Evolutionary conservation across 768 basidiomycete genomes (phyloP), one percentile per base, ranked within the genome.

Genomic region (Leucosporidium creatinivorum): DNA sequence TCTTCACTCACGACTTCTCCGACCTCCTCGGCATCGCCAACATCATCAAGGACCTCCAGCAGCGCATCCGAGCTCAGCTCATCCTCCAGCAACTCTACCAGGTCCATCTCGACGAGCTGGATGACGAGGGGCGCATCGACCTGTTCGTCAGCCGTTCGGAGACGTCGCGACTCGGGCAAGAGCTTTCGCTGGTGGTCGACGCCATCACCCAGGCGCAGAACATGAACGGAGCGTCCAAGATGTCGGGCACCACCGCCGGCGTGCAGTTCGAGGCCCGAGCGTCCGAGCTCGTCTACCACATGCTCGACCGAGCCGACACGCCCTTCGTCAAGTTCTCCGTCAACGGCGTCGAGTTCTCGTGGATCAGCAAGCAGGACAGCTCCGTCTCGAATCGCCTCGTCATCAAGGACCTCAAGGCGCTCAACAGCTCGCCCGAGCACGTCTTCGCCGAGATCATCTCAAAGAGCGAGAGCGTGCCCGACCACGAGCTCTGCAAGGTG

Each of bases 1-100:
- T 91, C 25, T 89, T 92, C 77, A 86, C 86, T 17, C 92, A 93
- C 77, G 93, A 94, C 79, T 91, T 93, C 75, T 86, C 86, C 17
- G 87, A 92, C 76, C 81, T 89, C 5, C 39, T 66, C 23, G 68
- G 75, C 19, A 62, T 79, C 6, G 44, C 75, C 33, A 76, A 78
- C 15, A 71, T 77, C 21, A 75, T 77, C 50, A 63, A 67, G 12
- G 36, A 44, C 2, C 81, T 93, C 12, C 93, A 96, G 80, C 77
- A 81, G 30, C 85, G 86, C 6, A 81, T 96, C 54, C 83, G 90
- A 54, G 60, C 68, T 19, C 70, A 85, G 79, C 69, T 84, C 81
- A 19, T 79, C 2, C 65, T 79, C 15, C 74, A 75, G 51, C 70
- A 75, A 54, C 76, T 75, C 5, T 81, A 79, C 66, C 78, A 79